Conservation (phyloP, 805 yeast genomes). For the Martiniozyma abietophila region DNA sequence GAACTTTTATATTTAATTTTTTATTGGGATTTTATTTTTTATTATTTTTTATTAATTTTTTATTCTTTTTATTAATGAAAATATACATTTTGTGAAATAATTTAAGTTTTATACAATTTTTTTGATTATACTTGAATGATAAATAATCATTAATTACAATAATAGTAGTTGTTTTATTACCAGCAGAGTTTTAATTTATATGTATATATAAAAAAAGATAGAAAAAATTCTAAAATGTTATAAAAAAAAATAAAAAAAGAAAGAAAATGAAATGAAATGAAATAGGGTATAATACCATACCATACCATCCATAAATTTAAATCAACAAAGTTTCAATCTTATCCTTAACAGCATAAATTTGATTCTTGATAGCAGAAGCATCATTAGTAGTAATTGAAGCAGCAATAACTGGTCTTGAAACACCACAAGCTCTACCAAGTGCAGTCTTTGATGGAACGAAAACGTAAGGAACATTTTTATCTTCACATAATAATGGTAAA, state of each 20-base stretch:
- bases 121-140: no score
- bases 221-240: background rate
- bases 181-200: no score
- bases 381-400: constrained; percentile 98
- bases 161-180: no score
- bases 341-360: constrained; percentile 95
- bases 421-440: constrained; percentile 99
- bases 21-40: no score
- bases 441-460: constrained; percentile 98
- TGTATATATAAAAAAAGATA: background rate
- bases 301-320: constrained; percentile 42
- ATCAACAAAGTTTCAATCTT: constrained; percentile 97
- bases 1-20: no score
- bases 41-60: no score
- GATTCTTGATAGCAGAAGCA: constrained; percentile 94
- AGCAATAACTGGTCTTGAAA: constrained; percentile 98
- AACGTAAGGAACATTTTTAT: constrained; percentile 98
- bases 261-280: constrained; percentile 15
- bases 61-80: no score
- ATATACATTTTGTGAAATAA: no score
- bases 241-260: background rate
- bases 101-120: no score
- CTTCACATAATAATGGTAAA: constrained; percentile 96
- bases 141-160: no score
- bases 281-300: constrained; percentile 14